Percentiles rank a stretch among this genome's conserved stretches.
These are phyloP conservation scores for Pichia terricola DNA, from an alignment of 1,139 yeast species.

Conservation along the genomic window DNA sequence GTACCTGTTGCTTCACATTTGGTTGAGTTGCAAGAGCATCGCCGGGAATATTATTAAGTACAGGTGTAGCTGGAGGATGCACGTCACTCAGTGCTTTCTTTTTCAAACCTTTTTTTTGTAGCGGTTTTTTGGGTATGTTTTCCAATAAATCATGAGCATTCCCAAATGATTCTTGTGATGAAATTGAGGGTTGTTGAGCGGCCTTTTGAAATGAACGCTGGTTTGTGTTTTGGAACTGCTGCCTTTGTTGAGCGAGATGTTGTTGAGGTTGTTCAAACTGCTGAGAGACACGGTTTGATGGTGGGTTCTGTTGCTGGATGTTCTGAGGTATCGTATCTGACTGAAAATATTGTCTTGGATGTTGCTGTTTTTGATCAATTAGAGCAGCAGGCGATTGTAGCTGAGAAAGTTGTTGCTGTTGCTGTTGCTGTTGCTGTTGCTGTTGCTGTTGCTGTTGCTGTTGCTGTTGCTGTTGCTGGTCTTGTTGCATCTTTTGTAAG, in stretches of 20 bases:
- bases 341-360: slow-evolving; percentile 1
- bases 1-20: no score
- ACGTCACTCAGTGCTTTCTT: slow-evolving; percentile 9
- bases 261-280: slow-evolving; percentile 12
- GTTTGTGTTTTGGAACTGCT: not conserved
- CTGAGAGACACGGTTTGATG: slow-evolving; percentile 4
- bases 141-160: not conserved
- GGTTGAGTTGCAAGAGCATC: no score
- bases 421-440: slow-evolving; percentile 15
- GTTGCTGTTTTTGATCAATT: not conserved
- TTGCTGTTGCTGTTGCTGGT: slow-evolving; percentile 15
- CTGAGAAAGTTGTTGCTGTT: slow-evolving; percentile 12
- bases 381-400: slow-evolving; percentile 7
- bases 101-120: slow-evolving; percentile 11
- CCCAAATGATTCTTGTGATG: not conserved
- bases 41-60: no score
- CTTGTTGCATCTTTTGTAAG: slow-evolving; percentile 20
- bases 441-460: slow-evolving; percentile 15
- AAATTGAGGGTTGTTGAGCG: not conserved
- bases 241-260: slow-evolving; percentile 7
- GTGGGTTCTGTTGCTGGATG: slow-evolving; percentile 2
- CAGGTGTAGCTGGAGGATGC: not conserved
- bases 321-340: slow-evolving; percentile 3
- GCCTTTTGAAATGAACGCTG: not conserved
- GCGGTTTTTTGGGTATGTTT: slow-evolving; percentile 8